These are phyloP conservation scores for Pisolithus sp. DNA, from an alignment of 768 basidiomycete species.

Conservation along the genomic window DNA sequence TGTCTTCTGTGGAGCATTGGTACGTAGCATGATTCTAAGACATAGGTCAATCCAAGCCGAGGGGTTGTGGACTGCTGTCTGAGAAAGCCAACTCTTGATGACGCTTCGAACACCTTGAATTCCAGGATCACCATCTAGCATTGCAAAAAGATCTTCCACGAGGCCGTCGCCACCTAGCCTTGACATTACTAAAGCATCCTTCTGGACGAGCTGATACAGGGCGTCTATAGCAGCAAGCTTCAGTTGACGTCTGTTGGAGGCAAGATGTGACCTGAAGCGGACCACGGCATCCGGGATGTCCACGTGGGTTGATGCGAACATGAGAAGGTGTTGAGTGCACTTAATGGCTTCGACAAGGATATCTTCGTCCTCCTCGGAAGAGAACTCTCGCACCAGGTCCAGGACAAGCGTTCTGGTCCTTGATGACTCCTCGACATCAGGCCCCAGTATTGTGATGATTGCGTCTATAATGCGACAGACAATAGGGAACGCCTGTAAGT, in stretches of 20 bases:
- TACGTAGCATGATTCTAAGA: constrained; percentile 93
- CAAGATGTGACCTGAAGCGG: constrained; percentile 72
- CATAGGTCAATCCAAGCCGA: constrained; percentile 98
- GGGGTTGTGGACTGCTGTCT: constrained; percentile 88
- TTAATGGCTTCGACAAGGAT: constrained; percentile 91
- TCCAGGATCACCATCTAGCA: constrained; percentile 91
- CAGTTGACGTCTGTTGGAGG: constrained; percentile 74
- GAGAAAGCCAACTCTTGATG: constrained; percentile 89
- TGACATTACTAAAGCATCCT: constrained; percentile 87
- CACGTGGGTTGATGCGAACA: constrained; percentile 86
- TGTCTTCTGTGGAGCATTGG: constrained; percentile 76
- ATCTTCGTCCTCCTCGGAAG: constrained; percentile 78
- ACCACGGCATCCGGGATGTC: constrained; percentile 75
- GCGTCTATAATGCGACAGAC: constrained; percentile 91
- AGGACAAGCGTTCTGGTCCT: constrained; percentile 76
- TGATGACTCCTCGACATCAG: constrained; percentile 87
- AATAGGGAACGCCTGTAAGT: constrained; percentile 86
- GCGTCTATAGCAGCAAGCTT: constrained; percentile 95
- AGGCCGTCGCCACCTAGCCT: constrained; percentile 89
- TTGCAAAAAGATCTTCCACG: constrained; percentile 90
- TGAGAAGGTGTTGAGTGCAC: constrained; percentile 93
- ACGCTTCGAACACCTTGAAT: constrained; percentile 92
- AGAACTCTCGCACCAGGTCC: constrained; percentile 80
- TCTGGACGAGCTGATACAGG: constrained; percentile 93
- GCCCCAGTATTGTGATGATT: constrained; percentile 88